These are phyloP conservation scores for Porogramme epimiltina DNA, from an alignment of 1,284 basidiomycete species.

Conservation along the genomic window DNA sequence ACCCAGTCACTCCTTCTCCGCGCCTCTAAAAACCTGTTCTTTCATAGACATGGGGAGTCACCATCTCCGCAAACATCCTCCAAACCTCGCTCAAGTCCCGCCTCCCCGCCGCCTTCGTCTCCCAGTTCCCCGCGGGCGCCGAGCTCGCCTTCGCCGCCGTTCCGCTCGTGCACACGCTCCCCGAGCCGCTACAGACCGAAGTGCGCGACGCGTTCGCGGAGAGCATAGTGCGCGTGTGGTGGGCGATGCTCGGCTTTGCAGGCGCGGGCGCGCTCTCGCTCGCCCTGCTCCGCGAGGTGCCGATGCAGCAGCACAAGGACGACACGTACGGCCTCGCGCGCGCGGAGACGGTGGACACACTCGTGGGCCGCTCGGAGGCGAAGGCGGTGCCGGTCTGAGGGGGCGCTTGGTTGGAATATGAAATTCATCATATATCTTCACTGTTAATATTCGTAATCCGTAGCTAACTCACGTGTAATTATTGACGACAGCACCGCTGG, in stretches of 20 bases:
- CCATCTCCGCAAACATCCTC: constrained; percentile 31
- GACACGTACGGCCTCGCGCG: neutral
- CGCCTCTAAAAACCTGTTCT: constrained; percentile 21
- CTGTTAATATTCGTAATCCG: no score
- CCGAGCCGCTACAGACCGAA: constrained; percentile 21
- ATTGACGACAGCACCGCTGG: no score
- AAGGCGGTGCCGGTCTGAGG: no score
- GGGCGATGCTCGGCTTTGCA: constrained; percentile 26
- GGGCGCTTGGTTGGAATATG: no score
- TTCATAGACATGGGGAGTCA: constrained; percentile 37
- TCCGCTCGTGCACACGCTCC: constrained; percentile 24
- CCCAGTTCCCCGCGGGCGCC: constrained; percentile 19
- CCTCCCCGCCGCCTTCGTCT: constrained; percentile 27
- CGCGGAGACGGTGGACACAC: no score
- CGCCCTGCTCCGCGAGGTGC: constrained; percentile 5
- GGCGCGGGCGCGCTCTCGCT: constrained; percentile 17
- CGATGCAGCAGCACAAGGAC: neutral
- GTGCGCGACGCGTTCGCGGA: constrained; percentile 31
- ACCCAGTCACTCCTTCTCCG: constrained; percentile 32
- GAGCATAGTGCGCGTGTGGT: constrained; percentile 28
- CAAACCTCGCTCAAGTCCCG: constrained; percentile 30
- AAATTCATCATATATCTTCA: no score
- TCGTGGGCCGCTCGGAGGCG: no score
- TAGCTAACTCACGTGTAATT: no score
- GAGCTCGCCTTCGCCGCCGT: constrained; percentile 32